These are phyloP conservation scores for Nectriaceae sp. DNA, from an alignment of 2,329 filamentous ascomycete genomes.

Conservation along the genomic window DNA sequence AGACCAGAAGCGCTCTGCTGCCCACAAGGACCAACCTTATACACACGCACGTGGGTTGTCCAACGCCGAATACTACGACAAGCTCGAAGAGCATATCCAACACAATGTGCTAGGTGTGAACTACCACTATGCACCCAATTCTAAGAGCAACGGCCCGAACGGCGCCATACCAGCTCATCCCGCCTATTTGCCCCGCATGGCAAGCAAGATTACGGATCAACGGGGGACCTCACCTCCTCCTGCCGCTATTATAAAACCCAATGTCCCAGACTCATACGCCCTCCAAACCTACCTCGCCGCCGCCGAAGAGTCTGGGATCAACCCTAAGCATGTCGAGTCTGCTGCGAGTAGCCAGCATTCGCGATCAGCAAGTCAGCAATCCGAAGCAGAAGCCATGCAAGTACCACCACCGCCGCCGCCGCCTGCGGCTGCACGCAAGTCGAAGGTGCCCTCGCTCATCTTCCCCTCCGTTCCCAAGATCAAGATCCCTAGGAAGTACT, in stretches of 20 bases:
- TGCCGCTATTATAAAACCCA: slow-evolving; percentile 7
- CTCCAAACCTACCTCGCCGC: slow-evolving; percentile 36
- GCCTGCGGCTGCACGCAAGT: slow-evolving; percentile 21
- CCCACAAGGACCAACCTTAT: no score
- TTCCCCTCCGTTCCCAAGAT: slow-evolving; percentile 42
- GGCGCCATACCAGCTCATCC: slow-evolving; percentile 48
- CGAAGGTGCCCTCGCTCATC: slow-evolving; percentile 36
- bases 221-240: background rate
- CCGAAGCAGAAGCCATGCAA: slow-evolving; percentile 7
- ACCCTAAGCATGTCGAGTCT: background rate
- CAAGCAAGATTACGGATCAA: background rate
- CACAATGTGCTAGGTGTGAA: slow-evolving; percentile 7
- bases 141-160: slow-evolving; percentile 17
- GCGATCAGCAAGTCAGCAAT: slow-evolving; percentile 5
- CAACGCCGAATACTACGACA: slow-evolving; percentile 47
- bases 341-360: slow-evolving; percentile 1
- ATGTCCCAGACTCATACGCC: slow-evolving; percentile 5
- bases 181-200: slow-evolving; percentile 44
- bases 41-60: no score
- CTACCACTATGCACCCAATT: slow-evolving; percentile 33
- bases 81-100: slow-evolving; percentile 33
- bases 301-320: no score
- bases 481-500: slow-evolving; percentile 43
- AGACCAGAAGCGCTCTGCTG: no score
- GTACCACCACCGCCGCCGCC: slow-evolving; percentile 30